Base-by-base conservation (phyloP, 148 eudicot species). In the Vaccinium myrtillus region DNA sequence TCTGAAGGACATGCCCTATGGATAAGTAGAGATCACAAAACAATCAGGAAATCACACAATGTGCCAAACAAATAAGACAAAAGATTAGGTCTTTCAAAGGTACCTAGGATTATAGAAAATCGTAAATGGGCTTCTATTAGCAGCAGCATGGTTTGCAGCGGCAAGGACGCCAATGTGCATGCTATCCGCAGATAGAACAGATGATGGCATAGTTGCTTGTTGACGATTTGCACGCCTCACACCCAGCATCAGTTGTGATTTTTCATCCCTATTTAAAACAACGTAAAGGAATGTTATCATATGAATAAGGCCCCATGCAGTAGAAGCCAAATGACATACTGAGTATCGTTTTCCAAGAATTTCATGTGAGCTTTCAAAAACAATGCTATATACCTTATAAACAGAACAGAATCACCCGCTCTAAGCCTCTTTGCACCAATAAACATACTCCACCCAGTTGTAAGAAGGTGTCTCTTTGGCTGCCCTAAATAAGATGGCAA, bases 131-230 rank as follows among this genome's bases (percentile, higher is more conserved):
- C 92, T 97, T 86, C 93, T 89, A 82, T 91, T 95, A 73, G 96
- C 94, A 80, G 95, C 92, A 90, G 99, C 98, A 89, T 97, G 98
- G 82, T 98, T 96, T 1, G 99, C 99, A 80, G 99, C 99, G 58
- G 99, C 99, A 88, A 97, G 98, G 75, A 97, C 95, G 49, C 99
- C 99, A 61, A 97, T 97, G 85, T 97, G 98, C 99, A 97, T 97
- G 87, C 98, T 97, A 80, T 97, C 99, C 67, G 98, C 98, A 78
- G 99, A 97, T 21, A 97, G 86, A 77, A 97, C 99, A 11, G 99
- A 97, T 69, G 99, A 97, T 53, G 99, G 98, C 87, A 97, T 86
- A 69, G 98, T 84, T 32, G 98, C 86, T 85, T 95, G 97, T 90
- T 95, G 98, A 76, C 96, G 95, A 85, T 97, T 97, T 67, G 91